phyloP scores from a whole-genome alignment of 2,329 filamentous ascomycete genomes.

The Cercospora sojina region DNA sequence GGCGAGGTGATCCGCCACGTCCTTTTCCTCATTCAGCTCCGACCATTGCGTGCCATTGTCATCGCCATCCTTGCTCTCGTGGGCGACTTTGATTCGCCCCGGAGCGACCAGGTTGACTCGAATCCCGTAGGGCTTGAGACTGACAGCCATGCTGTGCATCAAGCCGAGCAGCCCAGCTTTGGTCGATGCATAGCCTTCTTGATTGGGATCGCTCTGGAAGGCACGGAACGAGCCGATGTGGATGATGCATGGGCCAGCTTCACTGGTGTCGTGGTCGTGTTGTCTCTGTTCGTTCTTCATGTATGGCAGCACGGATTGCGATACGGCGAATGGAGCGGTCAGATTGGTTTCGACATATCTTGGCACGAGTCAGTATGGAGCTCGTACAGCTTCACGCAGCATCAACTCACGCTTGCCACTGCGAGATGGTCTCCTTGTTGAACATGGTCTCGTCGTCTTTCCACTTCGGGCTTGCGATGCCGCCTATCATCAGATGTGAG shows the following conservation, averaged over 20 bases:
- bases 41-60: slow-evolving; percentile 45
- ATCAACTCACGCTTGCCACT: slow-evolving; percentile 38
- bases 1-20: slow-evolving; percentile 49
- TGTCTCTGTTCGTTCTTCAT: slow-evolving; percentile 28
- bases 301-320: slow-evolving; percentile 35
- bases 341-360: slow-evolving; percentile 43
- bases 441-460: slow-evolving; percentile 36
- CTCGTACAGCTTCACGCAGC: neutral
- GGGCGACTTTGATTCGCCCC: slow-evolving; percentile 51
- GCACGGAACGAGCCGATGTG: slow-evolving; percentile 53
- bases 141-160: slow-evolving; percentile 52
- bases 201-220: slow-evolving; percentile 49
- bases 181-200: slow-evolving; percentile 51
- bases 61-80: slow-evolving; percentile 45
- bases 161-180: slow-evolving; percentile 52
- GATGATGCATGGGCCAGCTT: slow-evolving; percentile 40
- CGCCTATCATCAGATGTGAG: slow-evolving; percentile 22
- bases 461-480: slow-evolving; percentile 38
- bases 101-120: slow-evolving; percentile 52
- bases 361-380: slow-evolving; percentile 1
- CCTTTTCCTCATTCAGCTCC: slow-evolving; percentile 42
- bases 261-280: slow-evolving; percentile 18
- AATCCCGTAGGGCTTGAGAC: slow-evolving; percentile 42
- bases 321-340: slow-evolving; percentile 37
- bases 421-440: slow-evolving; percentile 36